These are phyloP conservation scores for Cercospora beticola DNA, from an alignment of 2,329 filamentous ascomycete genomes.

Conservation along the genomic window DNA sequence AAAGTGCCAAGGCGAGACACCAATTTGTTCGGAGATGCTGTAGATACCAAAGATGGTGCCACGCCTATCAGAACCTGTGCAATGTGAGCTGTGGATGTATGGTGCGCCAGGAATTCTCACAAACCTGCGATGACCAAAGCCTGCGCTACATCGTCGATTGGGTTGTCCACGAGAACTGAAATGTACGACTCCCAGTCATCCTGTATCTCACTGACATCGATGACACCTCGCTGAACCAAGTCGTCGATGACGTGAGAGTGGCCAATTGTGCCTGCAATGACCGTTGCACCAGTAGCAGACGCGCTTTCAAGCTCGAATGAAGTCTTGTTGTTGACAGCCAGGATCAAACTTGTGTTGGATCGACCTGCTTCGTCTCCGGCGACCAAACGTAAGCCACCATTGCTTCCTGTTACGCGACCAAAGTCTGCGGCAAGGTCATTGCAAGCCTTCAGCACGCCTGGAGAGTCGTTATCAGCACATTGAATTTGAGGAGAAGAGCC, in stretches of 20 bases:
- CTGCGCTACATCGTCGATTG: constrained; percentile 38
- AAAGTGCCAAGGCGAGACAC: constrained; percentile 69
- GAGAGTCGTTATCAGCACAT: constrained; percentile 55
- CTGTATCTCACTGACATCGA: constrained; percentile 58
- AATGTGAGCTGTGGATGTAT: too few species aligned
- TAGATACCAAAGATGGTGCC: constrained; percentile 71
- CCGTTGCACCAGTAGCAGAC: constrained; percentile 43
- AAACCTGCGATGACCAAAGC: neutral
- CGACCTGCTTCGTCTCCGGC: constrained; percentile 59
- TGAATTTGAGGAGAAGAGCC: neutral
- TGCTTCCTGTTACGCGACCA: constrained; percentile 59
- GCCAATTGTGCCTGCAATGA: constrained; percentile 66
- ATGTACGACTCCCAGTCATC: constrained; percentile 71
- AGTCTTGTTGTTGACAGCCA: constrained; percentile 44
- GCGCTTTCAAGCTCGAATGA: constrained; percentile 37
- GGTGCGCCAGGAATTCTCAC: too few species aligned
- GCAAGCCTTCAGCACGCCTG: constrained; percentile 66
- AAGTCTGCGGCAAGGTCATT: constrained; percentile 68
- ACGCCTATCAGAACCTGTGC: constrained; percentile 52
- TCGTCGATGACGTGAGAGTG: constrained; percentile 58
- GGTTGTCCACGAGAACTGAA: constrained; percentile 52
- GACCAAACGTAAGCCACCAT: neutral
- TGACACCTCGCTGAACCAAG: constrained; percentile 55
- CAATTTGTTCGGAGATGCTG: constrained; percentile 70
- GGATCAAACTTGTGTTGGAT: constrained; percentile 45